Evolutionary conservation across 2,329 filamentous ascomycete species (phyloP).

Genomic region (Epichloe coenophiala): DNA sequence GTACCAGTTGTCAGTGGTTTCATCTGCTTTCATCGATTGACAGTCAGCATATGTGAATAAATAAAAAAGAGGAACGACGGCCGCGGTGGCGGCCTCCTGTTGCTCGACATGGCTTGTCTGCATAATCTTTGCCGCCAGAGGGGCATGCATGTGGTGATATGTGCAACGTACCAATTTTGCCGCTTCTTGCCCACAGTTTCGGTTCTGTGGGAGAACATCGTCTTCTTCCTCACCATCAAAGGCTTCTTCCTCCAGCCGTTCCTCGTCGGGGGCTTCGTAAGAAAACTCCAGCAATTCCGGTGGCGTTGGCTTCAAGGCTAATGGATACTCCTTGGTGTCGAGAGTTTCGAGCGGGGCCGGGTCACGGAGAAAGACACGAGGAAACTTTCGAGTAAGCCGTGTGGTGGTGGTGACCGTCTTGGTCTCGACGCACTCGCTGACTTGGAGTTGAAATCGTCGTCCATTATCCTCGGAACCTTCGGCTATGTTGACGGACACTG

Average conservation of each 20-base stretch:
- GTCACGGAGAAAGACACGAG: conserved; percentile 67
- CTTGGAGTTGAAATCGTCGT: conserved; percentile 38
- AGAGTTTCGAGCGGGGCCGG: conserved; percentile 57
- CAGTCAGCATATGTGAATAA: conserved; percentile 1
- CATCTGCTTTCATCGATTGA: conserved; percentile 6
- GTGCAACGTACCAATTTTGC: conserved; percentile 12
- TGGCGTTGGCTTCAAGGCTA: conserved; percentile 73
- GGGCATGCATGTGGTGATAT: background rate
- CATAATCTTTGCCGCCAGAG: background rate
- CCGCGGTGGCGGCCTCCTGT: background rate
- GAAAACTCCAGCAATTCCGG: conserved; percentile 63
- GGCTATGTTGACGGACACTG: conserved; percentile 34
- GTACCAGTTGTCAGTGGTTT: conserved; percentile 11
- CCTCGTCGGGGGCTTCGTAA: conserved; percentile 43
- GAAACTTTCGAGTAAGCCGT: conserved; percentile 72
- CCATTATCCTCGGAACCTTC: conserved; percentile 23
- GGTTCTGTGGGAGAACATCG: conserved; percentile 5
- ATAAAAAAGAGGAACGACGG: background rate
- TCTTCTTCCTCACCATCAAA: conserved; percentile 11
- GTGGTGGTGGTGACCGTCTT: conserved; percentile 81
- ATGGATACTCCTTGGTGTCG: conserved; percentile 79
- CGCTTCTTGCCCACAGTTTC: background rate
- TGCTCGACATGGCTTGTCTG: background rate
- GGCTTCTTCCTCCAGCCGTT: conserved; percentile 12
- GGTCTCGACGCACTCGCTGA: conserved; percentile 53